These are phyloP conservation scores for Omphalea diandra DNA, from an alignment of 441 rosid species.

Conservation along the genomic window DNA sequence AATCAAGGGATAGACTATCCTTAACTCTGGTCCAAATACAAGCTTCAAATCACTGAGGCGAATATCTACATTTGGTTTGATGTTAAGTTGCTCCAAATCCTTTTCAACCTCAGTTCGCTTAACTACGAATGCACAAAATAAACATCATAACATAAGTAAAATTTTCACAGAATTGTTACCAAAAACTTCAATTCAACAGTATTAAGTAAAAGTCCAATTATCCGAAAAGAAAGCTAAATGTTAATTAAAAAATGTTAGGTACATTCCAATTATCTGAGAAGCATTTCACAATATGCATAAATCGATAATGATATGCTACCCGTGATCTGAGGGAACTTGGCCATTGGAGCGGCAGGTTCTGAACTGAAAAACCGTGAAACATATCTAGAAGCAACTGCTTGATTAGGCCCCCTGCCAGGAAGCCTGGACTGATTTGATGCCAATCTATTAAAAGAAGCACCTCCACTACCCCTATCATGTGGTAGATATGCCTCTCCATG, in stretches of 20 bases:
- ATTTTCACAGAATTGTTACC: neutral
- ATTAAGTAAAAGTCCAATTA: neutral
- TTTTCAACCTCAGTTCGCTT: conserved; percentile 72
- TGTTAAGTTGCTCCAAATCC: conserved; percentile 62
- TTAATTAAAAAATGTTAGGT: too few relatives aligned
- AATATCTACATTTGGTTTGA: conserved; percentile 82
- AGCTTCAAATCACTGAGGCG: conserved; percentile 62
- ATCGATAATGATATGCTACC: conserved; percentile 40
- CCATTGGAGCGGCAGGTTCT: conserved; percentile 61
- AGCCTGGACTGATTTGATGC: conserved; percentile 71
- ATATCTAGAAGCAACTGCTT: conserved; percentile 83
- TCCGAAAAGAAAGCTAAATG: neutral
- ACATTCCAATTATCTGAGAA: too few relatives aligned
- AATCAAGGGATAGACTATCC: conserved; percentile 86
- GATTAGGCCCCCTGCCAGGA: conserved; percentile 66
- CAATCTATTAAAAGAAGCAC: conserved; percentile 69
- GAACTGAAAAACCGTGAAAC: conserved; percentile 73
- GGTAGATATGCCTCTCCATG: conserved; percentile 99
- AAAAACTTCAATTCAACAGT: neutral
- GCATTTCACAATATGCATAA: neutral
- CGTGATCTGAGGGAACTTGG: conserved; percentile 57
- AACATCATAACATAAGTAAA: conserved; percentile 13
- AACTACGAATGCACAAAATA: conserved; percentile 44
- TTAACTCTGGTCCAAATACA: conserved; percentile 91
- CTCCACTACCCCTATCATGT: conserved; percentile 90